Evolutionary conservation across 129 eudicot genomes (phyloP), one percentile per base, ranked within the genome.

Genomic region (Deinandra increscens): DNA sequence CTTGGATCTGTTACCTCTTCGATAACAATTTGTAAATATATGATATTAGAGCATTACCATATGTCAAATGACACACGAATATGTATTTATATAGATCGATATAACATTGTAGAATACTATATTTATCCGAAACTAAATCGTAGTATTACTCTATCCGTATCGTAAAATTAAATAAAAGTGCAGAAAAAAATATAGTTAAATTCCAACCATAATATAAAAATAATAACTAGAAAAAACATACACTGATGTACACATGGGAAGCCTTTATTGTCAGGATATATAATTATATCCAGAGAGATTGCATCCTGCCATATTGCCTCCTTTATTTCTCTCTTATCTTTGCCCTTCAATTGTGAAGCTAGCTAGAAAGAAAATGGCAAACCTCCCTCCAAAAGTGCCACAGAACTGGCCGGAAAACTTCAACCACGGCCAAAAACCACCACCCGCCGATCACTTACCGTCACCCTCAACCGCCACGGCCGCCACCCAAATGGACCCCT

Each of bases 351-450:
- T 38, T 26, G 38, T 15, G 31, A 6, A 38, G 11, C n/a, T 0
- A 60, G 9, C n/a, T n/a, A n/a, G n/a, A n/a, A n/a, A 33, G 31
- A 65, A 60, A 71, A 91, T 91, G 97, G 89, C 96, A 78, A 88
- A 88, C 4, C 76, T 91, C 61, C 97, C 97, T 66, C 97, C 97
- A 10, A 91, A 86, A 81, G 91, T 75, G 15, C 97, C 97, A 68
- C 85, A 64, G 79, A 84, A 63, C 69, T 81, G 91, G 88, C 74
- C 81, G 49, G 86, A 85, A 72, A 64, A 75, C 51, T 55, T 78
- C 33, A 85, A 77, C 68, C 81, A 82, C 60, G 87, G 80, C 81
- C 95, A 83, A 11, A 82, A 79, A 33, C 81, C 69, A 61, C 72
- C 83, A 18, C 65, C 92, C 8, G 41, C 80, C 72, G 91, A 88